phyloP scores from a whole-genome alignment of 768 basidiomycete genomes.

The Xerocomus spinulosus region DNA sequence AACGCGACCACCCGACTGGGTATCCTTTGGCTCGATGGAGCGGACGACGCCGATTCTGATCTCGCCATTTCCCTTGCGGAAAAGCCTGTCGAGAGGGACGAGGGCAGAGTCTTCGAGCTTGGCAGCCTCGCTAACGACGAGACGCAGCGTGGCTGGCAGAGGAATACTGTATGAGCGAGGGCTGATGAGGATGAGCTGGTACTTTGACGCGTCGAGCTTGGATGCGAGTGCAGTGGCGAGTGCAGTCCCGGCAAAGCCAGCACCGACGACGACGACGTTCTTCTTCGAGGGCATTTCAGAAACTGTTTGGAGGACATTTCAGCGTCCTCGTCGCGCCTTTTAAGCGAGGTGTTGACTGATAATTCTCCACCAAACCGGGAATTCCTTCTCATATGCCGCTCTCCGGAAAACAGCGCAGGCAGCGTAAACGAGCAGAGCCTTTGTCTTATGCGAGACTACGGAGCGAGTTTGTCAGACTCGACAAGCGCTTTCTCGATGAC shows the following conservation, averaged over 20 bases:
- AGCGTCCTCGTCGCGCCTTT: neutral
- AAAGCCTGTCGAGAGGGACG: slow-evolving; percentile 50
- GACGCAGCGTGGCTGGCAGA: slow-evolving; percentile 49
- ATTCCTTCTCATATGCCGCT: slow-evolving; percentile 18
- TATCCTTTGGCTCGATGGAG: slow-evolving; percentile 35
- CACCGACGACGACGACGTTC: slow-evolving; percentile 55
- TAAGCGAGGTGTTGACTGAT: neutral
- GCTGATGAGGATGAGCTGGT: slow-evolving; percentile 53
- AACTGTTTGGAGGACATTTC: neutral
- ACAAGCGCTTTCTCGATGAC: slow-evolving; percentile 54
- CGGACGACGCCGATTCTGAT: slow-evolving; percentile 32
- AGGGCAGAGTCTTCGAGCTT: slow-evolving; percentile 42
- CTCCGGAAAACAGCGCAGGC: slow-evolving; percentile 63
- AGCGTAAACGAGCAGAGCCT: no score
- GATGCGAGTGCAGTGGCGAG: slow-evolving; percentile 46
- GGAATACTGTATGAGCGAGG: slow-evolving; percentile 46
- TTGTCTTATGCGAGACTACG: slow-evolving; percentile 62
- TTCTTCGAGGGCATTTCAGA: slow-evolving; percentile 18
- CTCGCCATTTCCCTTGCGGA: slow-evolving; percentile 43
- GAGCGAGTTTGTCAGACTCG: slow-evolving; percentile 64
- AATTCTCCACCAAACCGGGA: neutral
- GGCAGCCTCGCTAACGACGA: slow-evolving; percentile 36
- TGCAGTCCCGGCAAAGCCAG: slow-evolving; percentile 42
- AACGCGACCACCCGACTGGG: slow-evolving; percentile 42
- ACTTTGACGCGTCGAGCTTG: slow-evolving; percentile 43